Evolutionary conservation across 169 alveolate species (phyloP), one percentile per base, ranked within the genome.

Genomic region (Plasmodium ovale): DNA sequence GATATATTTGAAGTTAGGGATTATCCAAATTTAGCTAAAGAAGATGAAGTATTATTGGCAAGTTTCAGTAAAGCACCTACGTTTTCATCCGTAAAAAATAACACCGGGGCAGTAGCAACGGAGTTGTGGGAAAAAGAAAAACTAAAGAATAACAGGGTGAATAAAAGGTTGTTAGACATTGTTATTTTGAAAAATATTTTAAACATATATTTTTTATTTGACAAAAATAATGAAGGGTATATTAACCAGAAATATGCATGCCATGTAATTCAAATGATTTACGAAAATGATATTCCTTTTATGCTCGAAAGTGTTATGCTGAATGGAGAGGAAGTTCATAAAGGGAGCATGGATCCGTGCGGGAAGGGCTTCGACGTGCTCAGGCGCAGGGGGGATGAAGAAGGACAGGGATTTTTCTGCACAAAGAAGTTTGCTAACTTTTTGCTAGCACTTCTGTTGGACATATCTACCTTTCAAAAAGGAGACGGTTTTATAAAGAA

Each of bases 121-220:
- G 16, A 2, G 12, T 14, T 14, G 16, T 47, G 56, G 12, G 56
- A 47, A 2, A 21, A 47, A 3, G 44, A 7, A 47, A 47, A 35
- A 79, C 29, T 35, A 53, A 35, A 7, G 29, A 47, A 64, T 25
- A 23, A 47, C 3, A 29, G 33, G 25, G 51, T 51, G 47, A 84
- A 70, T 44, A 69, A 49, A 54, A 69, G 68, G 33, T 62, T 84
- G 58, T 23, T n/a, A 1, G 64, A 84, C 35, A 44, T 84, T 27
- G 35, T 31, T 59, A 39, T 84, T 42, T 42, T 68, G 31, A 84
- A 84, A 72, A 84, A 84, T 21, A 72, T 84, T 84, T 53, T 67
- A 65, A 67, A 68, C 68, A 23, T 84, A 59, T 84, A 84, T 68
- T 84, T 68, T 70, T 59, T 84, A 47, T 84, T 84, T 69, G 91